Percentiles rank a stretch among this genome's conserved stretches.
Conservation (phyloP, 352 stramenopile species). For the Saprolegnia parasitica region DNA sequence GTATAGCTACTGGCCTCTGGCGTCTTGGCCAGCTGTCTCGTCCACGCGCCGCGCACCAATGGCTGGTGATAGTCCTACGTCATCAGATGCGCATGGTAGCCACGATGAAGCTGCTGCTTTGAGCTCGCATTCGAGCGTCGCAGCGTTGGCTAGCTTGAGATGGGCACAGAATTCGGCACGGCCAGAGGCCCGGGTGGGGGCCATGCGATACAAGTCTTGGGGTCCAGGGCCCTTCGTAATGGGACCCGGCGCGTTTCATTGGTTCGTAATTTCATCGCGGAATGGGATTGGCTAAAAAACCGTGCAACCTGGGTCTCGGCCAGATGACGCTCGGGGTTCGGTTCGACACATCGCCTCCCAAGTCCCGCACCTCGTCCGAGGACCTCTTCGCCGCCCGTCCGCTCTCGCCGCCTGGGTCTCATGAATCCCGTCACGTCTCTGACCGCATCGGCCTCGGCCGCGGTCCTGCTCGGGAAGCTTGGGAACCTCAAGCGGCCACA, state of each 20-base stretch:
- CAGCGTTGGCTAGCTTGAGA: not conserved
- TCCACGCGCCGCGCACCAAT: too few species aligned
- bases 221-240: not conserved
- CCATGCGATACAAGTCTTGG: not conserved
- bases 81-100: too few species aligned
- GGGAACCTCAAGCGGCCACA: slow-evolving; percentile 7
- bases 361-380: not conserved
- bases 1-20: too few species aligned
- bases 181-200: too few species aligned
- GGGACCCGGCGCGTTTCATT: not conserved
- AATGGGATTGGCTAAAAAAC: not conserved
- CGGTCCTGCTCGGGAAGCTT: slow-evolving; percentile 27
- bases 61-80: too few species aligned
- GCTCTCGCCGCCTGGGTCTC: not conserved
- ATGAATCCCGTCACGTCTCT: slow-evolving; percentile 27
- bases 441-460: slow-evolving; percentile 19
- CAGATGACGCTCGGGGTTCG: slow-evolving; percentile 12
- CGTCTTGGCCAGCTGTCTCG: too few species aligned
- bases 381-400: not conserved
- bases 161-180: not conserved
- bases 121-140: too few species aligned
- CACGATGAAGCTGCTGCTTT: too few species aligned
- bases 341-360: not conserved
- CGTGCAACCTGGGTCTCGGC: not conserved
- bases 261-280: not conserved